Evolutionary conservation across 345 rosid species (phyloP), one percentile per base, ranked within the genome.

Genomic region (Populus pruinosa): DNA sequence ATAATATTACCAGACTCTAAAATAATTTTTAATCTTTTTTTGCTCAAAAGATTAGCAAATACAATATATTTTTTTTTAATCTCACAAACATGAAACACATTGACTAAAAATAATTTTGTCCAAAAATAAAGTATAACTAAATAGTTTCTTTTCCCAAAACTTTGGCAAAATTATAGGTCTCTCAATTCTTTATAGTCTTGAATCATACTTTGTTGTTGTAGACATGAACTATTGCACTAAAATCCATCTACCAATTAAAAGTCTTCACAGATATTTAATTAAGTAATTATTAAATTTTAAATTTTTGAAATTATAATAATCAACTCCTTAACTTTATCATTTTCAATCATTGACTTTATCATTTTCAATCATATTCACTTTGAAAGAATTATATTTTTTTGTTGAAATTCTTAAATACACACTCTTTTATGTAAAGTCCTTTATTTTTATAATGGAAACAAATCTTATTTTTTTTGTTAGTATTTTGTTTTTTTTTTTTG

Each of bases 21-120:
- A 0, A 62, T 35, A 61, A 41, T 23, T 47, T 75, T 80, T 5
- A 80, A 21, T 0, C 41, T 65, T 2, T 74, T 74, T 14, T 69
- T 75, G 5, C n/a, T 11, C 8, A 61, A 41, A 1, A 61, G 2
- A 39, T 12, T 61, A 1, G 69, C 16, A 62, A 13, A 74, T n/a
- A 74, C 16, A 23, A 61, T 4, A 13, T 74, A 62, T 35, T 74
- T 36, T 5, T 41, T 8, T 8, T 2, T 63, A 2, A 75, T 11
- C 1, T 47, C 13, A 2, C 25, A 75, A 44, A 80, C 68, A 63
- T 80, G 71, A 16, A 63, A 55, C 0, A 68, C 71, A 75, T 75
- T 75, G 0, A 49, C 3, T 0, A 75, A 23, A 0, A 1, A 10
- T 0, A 70, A 10, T 31, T 74, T 43, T 67, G 11, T 8, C 35